Evolutionary conservation across 1,284 basidiomycete genomes (phyloP).

Genomic region (Austropuccinia psidii): DNA sequence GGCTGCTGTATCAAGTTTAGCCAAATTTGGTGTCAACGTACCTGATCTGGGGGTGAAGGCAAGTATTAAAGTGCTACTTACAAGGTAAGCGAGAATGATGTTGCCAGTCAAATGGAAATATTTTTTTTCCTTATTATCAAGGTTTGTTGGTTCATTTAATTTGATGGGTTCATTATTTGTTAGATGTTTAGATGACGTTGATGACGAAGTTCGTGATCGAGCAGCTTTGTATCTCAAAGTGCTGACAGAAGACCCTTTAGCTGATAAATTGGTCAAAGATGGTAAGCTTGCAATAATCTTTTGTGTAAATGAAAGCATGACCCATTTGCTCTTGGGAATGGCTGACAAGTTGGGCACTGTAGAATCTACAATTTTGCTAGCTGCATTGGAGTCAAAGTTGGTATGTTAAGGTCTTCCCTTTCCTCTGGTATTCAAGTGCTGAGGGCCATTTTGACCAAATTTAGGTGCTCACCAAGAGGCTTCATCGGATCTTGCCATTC

Average conservation of each 20-base stretch:
- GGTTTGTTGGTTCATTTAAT: neutral
- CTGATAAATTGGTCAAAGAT: conserved; percentile 80
- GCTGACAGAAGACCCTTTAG: conserved; percentile 69
- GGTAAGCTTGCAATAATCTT: no score
- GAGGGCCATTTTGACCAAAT: no score
- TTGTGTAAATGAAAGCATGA: no score
- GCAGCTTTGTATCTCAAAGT: conserved; percentile 87
- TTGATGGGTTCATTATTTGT: conserved; percentile 27
- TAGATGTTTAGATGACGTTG: conserved; percentile 94
- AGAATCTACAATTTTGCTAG: conserved; percentile 87
- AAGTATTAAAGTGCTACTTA: conserved; percentile 77
- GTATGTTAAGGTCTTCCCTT: no score
- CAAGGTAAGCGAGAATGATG: conserved; percentile 59
- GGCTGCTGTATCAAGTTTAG: conserved; percentile 86
- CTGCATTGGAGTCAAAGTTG: conserved; percentile 74
- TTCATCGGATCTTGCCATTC: conserved; percentile 31
- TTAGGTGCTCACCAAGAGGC: conserved; percentile 34
- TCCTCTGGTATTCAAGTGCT: no score
- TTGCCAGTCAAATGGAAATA: no score
- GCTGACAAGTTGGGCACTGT: no score
- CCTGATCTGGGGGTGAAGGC: conserved; percentile 68
- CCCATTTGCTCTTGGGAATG: no score
- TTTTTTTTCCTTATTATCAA: neutral
- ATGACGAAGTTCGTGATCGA: conserved; percentile 97
- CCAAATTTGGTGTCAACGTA: conserved; percentile 91